phyloP scores from a whole-genome alignment of 129 eudicot genomes.

The Pittosporum tobira region DNA sequence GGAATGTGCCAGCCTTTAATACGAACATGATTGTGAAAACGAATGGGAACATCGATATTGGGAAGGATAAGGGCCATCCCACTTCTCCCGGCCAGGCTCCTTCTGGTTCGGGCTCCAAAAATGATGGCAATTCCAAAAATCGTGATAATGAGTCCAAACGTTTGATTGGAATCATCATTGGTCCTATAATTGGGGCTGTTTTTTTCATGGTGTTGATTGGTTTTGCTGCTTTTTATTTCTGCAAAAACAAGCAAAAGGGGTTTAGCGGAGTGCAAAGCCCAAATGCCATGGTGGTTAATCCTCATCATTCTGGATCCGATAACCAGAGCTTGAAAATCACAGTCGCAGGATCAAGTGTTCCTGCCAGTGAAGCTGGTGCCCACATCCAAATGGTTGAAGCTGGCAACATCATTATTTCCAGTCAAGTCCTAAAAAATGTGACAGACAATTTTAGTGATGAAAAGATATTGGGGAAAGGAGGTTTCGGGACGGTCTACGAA shows the following conservation, averaged over 20 bases:
- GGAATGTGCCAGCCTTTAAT: constrained; percentile 66
- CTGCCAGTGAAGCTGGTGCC: constrained; percentile 63
- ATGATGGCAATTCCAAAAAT: constrained; percentile 19
- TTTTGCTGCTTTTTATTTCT: constrained; percentile 54
- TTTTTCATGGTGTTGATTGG: constrained; percentile 43
- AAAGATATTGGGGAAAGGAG: constrained; percentile 36
- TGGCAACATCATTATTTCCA: constrained; percentile 91
- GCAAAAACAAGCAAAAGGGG: constrained; percentile 67
- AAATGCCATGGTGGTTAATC: constrained; percentile 80
- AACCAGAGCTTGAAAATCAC: constrained; percentile 86
- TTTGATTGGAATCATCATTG: constrained; percentile 40
- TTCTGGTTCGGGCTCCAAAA: constrained; percentile 19
- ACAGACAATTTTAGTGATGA: constrained; percentile 30
- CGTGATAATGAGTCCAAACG: constrained; percentile 44
- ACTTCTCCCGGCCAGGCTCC: constrained; percentile 18
- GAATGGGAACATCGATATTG: constrained; percentile 65
- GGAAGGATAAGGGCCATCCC: constrained; percentile 43
- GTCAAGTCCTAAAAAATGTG: constrained; percentile 68
- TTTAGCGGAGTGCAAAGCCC: constrained; percentile 89
- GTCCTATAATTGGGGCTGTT: constrained; percentile 54
- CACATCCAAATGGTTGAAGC: constrained; percentile 53
- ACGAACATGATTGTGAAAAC: constrained; percentile 45
- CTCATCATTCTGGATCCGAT: constrained; percentile 82
- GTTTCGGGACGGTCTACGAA: constrained; percentile 34
- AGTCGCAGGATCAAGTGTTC: constrained; percentile 90